Percentiles rank a stretch among this genome's conserved stretches.
Conservation (phyloP, 768 basidiomycete species). For the Phaeotremella fagi region DNA sequence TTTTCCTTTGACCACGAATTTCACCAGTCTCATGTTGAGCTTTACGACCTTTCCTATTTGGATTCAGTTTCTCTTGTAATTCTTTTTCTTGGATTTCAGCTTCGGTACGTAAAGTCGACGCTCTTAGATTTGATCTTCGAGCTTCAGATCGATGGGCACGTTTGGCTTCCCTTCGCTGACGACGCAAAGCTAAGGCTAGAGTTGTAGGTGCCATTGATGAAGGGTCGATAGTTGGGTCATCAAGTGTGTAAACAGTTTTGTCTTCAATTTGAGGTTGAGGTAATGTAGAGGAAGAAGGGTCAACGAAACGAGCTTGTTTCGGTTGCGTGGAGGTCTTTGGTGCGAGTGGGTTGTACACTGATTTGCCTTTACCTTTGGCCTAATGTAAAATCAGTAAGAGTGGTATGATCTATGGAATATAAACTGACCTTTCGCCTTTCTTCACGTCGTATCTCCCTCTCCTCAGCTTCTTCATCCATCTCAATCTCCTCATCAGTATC, state of each 20-base stretch:
- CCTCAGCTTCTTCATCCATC: conserved; percentile 38
- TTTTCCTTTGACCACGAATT: conserved; percentile 18
- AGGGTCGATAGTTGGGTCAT: conserved; percentile 24
- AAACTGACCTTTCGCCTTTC: conserved; percentile 32
- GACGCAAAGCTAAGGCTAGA: conserved; percentile 31
- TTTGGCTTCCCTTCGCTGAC: conserved; percentile 33
- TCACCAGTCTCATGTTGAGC: conserved; percentile 35
- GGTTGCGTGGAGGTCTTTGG: neutral
- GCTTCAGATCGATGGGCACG: conserved; percentile 26
- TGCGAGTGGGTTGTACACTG: conserved; percentile 27
- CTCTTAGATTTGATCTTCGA: conserved; percentile 31
- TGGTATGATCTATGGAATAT: neutral
- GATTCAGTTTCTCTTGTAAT: conserved; percentile 13
- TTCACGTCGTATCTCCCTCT: conserved; percentile 25
- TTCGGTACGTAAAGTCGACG: conserved; percentile 37
- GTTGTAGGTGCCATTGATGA: conserved; percentile 35
- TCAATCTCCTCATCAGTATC: conserved; percentile 47
- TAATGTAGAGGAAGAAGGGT: conserved; percentile 1
- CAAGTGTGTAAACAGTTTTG: neutral
- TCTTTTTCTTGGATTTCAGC: conserved; percentile 29
- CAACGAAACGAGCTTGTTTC: conserved; percentile 12
- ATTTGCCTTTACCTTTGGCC: conserved; percentile 40
- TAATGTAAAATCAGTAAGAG: neutral
- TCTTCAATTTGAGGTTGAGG: neutral
- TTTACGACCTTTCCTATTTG: conserved; percentile 18